Evolutionary conservation across 2,329 filamentous ascomycete species (phyloP).

Genomic region (Xylaria polymorpha): DNA sequence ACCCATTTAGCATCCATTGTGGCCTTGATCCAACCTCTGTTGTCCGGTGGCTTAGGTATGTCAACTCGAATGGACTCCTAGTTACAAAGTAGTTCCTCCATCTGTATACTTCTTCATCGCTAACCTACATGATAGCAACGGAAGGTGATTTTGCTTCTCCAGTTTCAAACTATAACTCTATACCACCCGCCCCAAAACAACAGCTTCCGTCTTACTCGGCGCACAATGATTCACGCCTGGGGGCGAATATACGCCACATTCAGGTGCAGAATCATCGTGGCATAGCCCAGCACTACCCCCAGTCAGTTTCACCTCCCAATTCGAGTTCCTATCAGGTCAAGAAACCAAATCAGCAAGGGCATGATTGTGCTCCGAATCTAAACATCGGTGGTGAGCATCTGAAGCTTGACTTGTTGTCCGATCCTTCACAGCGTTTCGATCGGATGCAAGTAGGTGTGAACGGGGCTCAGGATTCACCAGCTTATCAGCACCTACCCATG

Average conservation of each 20-base stretch:
- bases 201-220: slow-evolving; percentile 48
- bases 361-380: slow-evolving; percentile 65
- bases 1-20: slow-evolving; percentile 74
- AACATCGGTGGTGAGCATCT: slow-evolving; percentile 73
- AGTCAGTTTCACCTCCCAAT: slow-evolving; percentile 43
- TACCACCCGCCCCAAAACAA: slow-evolving; percentile 41
- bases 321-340: slow-evolving; percentile 48
- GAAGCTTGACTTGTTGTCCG: slow-evolving; percentile 78
- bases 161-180: slow-evolving; percentile 37
- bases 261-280: slow-evolving; percentile 46
- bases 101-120: slow-evolving; percentile 2
- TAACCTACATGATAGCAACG: slow-evolving; percentile 41
- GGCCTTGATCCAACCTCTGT: slow-evolving; percentile 70
- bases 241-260: slow-evolving; percentile 54
- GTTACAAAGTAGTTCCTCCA: background rate
- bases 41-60: slow-evolving; percentile 52
- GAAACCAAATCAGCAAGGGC: slow-evolving; percentile 60
- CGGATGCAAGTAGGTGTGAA: slow-evolving; percentile 64
- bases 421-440: slow-evolving; percentile 65
- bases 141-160: slow-evolving; percentile 51
- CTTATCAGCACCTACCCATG: slow-evolving; percentile 61
- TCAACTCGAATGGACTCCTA: slow-evolving; percentile 11
- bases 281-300: slow-evolving; percentile 47
- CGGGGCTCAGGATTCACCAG: slow-evolving; percentile 59
- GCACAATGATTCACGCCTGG: slow-evolving; percentile 54